Conservation (phyloP, 495 filamentous ascomycete species). For the Daldinia decipiens region DNA sequence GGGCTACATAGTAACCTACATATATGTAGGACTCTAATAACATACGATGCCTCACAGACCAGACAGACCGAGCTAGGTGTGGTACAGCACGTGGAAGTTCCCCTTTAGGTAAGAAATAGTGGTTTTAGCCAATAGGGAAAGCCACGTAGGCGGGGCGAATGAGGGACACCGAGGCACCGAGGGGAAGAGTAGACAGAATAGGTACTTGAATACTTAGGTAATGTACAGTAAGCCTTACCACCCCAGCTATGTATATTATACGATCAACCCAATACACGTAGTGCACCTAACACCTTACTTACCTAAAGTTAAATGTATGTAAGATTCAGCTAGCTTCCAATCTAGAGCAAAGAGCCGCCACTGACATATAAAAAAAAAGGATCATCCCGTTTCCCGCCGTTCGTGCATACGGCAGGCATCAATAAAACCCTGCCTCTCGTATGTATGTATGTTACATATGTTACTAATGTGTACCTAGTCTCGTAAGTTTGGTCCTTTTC, state of each 20-base stretch:
- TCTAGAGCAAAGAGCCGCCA: neutral
- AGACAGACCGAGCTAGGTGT: slow-evolving; percentile 10
- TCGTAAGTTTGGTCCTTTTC: slow-evolving; percentile 1
- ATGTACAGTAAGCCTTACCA: neutral
- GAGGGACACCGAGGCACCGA: slow-evolving; percentile 37
- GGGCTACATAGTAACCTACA: neutral
- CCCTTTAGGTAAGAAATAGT: slow-evolving; percentile 38
- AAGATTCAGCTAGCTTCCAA: neutral
- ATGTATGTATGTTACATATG: slow-evolving; percentile 1
- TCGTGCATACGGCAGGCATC: slow-evolving; percentile 1
- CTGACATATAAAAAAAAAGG: neutral
- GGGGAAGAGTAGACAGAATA: neutral
- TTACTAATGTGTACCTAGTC: neutral
- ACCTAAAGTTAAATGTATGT: neutral
- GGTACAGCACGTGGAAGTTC: slow-evolving; percentile 30
- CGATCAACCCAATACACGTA: neutral
- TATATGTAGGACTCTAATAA: slow-evolving; percentile 13
- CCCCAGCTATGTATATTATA: neutral
- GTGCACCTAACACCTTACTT: neutral
- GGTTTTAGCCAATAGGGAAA: slow-evolving; percentile 32
- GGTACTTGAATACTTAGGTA: neutral
- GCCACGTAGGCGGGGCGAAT: slow-evolving; percentile 21
- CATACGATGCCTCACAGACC: slow-evolving; percentile 31
- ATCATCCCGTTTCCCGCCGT: slow-evolving; percentile 1
- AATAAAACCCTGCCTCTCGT: neutral